Percentiles rank a stretch among this genome's conserved stretches.
Conservation (phyloP, 805 yeast species). For the Lipomyces spencermartinsiae region DNA sequence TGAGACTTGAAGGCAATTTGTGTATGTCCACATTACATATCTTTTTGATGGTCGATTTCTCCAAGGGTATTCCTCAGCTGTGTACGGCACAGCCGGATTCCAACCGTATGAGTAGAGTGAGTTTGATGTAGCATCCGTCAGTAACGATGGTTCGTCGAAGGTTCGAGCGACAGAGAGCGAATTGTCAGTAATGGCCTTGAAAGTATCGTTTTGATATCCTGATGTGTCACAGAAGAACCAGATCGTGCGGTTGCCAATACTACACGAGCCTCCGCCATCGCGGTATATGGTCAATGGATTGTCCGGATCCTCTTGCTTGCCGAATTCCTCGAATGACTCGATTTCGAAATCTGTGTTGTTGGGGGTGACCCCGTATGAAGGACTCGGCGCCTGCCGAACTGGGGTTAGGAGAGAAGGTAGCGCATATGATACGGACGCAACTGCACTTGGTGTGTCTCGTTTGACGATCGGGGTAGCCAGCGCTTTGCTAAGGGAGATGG, state of each 20-base stretch:
- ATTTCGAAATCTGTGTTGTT: neutral
- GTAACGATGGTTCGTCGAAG: slow-evolving; percentile 12
- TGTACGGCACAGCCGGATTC: slow-evolving; percentile 30
- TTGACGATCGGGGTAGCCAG: neutral
- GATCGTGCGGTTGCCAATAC: slow-evolving; percentile 31
- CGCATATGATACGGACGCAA: slow-evolving; percentile 8
- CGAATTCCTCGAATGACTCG: slow-evolving; percentile 17
- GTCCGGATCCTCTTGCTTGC: slow-evolving; percentile 22
- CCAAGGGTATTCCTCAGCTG: slow-evolving; percentile 17
- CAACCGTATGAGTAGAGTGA: slow-evolving; percentile 13
- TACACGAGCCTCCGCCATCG: slow-evolving; percentile 37
- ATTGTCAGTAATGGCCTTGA: slow-evolving; percentile 21
- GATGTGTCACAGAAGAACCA: slow-evolving; percentile 28
- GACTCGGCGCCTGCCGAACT: neutral
- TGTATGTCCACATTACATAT: slow-evolving; percentile 34
- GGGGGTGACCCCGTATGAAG: slow-evolving; percentile 8
- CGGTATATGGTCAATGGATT: slow-evolving; percentile 29
- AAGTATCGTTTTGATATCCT: slow-evolving; percentile 17
- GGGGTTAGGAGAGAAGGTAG: neutral
- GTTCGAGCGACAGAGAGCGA: slow-evolving; percentile 17
- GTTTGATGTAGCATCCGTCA: slow-evolving; percentile 20
- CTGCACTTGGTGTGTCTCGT: neutral
- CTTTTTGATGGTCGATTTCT: slow-evolving; percentile 8
- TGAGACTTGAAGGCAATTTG: slow-evolving; percentile 31
- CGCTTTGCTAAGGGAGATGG: neutral